phyloP scores from a whole-genome alignment of 2,329 filamentous ascomycete genomes.

The Penicillium sp. region DNA sequence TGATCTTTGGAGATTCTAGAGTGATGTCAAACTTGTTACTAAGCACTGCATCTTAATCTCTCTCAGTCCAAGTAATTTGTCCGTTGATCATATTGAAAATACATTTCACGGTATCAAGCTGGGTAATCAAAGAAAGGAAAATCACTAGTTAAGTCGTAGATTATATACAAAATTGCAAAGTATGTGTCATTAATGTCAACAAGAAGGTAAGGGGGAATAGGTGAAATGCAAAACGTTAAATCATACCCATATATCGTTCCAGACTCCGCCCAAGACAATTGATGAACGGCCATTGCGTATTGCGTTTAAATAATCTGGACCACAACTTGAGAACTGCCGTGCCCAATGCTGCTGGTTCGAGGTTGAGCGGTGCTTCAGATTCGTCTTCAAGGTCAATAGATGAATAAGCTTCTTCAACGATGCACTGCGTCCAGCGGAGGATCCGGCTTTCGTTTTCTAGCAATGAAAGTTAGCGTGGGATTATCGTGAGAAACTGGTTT shows the following conservation, averaged over 20 bases:
- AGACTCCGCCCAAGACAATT: constrained; percentile 37
- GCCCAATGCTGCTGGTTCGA: constrained; percentile 32
- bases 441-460: constrained; percentile 38
- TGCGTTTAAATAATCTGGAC: constrained; percentile 36
- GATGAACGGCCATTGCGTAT: constrained; percentile 41
- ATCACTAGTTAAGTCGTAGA: not conserved
- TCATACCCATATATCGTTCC: constrained; percentile 33
- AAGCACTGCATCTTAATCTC: no score
- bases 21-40: no score
- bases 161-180: not conserved
- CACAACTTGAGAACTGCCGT: constrained; percentile 36
- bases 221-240: constrained; percentile 14
- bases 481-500: not conserved
- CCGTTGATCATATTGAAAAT: no score
- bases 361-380: constrained; percentile 24
- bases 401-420: constrained; percentile 38
- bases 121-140: no score
- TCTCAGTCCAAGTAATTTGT: no score
- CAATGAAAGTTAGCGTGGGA: not conserved
- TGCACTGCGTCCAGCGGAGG: constrained; percentile 36
- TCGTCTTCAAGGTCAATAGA: constrained; percentile 36
- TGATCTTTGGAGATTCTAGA: no score
- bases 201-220: not conserved
- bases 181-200: not conserved
- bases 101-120: no score